phyloP scores from a whole-genome alignment of 2,329 filamentous ascomycete genomes.

The Teratosphaeria viscida region DNA sequence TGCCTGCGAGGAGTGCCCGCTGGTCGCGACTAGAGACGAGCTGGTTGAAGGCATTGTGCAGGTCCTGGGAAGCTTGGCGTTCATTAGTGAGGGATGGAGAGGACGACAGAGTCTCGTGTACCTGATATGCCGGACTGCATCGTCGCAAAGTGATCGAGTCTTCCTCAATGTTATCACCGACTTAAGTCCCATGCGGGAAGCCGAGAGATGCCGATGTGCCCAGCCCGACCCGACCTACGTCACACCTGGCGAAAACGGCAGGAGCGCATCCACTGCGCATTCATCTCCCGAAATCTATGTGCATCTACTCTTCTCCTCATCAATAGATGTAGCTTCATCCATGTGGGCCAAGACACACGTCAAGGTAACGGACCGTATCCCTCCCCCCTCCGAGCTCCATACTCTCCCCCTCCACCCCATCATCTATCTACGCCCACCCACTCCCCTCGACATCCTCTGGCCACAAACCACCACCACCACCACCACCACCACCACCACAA shows the following conservation, averaged over 20 bases:
- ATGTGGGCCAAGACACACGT: background rate
- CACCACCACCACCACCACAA: background rate
- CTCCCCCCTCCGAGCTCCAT: background rate
- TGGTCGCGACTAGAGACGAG: constrained; percentile 52
- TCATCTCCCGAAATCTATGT: too few relatives aligned
- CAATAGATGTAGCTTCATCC: background rate
- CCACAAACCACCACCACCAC: background rate
- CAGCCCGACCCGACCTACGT: background rate
- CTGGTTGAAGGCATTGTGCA: constrained; percentile 60
- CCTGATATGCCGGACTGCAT: constrained; percentile 77
- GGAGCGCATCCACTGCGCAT: background rate
- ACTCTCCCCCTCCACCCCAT: background rate
- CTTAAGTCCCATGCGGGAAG: background rate
- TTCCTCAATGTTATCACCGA: background rate
- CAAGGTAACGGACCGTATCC: background rate
- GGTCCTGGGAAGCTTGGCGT: constrained; percentile 61
- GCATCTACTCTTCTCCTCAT: background rate
- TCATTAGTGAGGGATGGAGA: background rate
- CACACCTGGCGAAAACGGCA: background rate
- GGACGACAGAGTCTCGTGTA: constrained; percentile 24
- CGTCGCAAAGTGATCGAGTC: background rate
- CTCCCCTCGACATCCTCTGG: background rate
- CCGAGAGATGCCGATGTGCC: background rate
- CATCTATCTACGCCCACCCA: background rate
- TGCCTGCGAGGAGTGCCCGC: constrained; percentile 63